Evolutionary conservation across 2,329 filamentous ascomycete genomes (phyloP).

Genomic region (Trichoderma sp.): DNA sequence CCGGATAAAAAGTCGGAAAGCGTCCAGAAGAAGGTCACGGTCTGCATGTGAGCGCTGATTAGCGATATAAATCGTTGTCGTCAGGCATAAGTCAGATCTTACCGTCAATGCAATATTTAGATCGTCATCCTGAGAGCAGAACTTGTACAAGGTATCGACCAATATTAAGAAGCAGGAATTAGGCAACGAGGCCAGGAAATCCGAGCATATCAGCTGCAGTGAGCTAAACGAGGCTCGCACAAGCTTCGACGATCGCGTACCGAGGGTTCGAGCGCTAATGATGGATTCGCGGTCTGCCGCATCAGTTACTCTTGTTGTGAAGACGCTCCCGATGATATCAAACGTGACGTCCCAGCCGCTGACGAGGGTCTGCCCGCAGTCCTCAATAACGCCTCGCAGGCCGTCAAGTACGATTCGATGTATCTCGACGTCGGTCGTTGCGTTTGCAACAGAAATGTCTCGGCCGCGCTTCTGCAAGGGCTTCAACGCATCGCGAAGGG

Average conservation of each 20-base stretch:
- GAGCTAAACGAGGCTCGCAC: slow-evolving; percentile 87
- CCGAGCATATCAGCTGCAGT: slow-evolving; percentile 88
- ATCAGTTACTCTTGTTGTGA: slow-evolving; percentile 52
- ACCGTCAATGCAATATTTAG: slow-evolving; percentile 93
- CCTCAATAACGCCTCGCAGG: slow-evolving; percentile 79
- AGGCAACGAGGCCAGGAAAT: slow-evolving; percentile 78
- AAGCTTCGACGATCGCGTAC: slow-evolving; percentile 68
- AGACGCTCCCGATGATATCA: slow-evolving; percentile 80
- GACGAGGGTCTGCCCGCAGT: slow-evolving; percentile 80
- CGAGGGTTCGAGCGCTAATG: slow-evolving; percentile 43
- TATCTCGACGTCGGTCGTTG: slow-evolving; percentile 72
- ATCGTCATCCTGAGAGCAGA: slow-evolving; percentile 86
- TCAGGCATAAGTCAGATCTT: slow-evolving; percentile 37
- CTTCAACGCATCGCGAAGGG: slow-evolving; percentile 62
- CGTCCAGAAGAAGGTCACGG: slow-evolving; percentile 94
- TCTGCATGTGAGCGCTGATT: slow-evolving; percentile 50
- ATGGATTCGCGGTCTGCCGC: slow-evolving; percentile 41
- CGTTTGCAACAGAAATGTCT: slow-evolving; percentile 58
- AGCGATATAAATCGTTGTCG: neutral
- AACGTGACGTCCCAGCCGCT: slow-evolving; percentile 87
- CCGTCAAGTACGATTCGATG: slow-evolving; percentile 79
- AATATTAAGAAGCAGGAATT: slow-evolving; percentile 74
- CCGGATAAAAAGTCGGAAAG: slow-evolving; percentile 82
- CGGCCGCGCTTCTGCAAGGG: slow-evolving; percentile 57
- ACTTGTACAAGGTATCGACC: slow-evolving; percentile 84